A percentile compares a stretch with the other conserved stretches of the same genome.
These are phyloP conservation scores for Guyanaporus albipodus DNA, from an alignment of 768 basidiomycete species.

Conservation along the genomic window DNA sequence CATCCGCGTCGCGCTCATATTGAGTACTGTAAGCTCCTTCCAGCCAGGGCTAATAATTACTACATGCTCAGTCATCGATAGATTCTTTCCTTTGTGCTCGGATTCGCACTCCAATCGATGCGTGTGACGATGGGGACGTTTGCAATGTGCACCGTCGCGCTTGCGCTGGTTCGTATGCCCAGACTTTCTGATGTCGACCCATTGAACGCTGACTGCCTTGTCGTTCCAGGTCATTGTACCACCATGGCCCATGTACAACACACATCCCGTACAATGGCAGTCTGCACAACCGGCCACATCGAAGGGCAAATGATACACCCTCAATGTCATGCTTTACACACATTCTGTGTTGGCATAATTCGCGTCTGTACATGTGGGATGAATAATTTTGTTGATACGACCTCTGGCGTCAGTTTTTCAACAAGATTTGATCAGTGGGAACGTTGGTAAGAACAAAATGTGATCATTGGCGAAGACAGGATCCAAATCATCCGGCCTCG, in stretches of 20 bases:
- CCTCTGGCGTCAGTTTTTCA: too few species aligned
- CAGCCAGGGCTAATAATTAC: too few species aligned
- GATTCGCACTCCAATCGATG: conserved; percentile 28
- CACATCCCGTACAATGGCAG: conserved; percentile 22
- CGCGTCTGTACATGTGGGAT: neutral
- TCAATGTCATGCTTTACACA: neutral
- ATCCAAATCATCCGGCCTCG: too few species aligned
- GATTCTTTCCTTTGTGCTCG: conserved; percentile 29
- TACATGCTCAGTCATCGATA: conserved; percentile 1
- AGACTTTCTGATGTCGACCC: too few species aligned
- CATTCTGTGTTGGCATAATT: neutral
- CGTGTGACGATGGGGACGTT: conserved; percentile 24
- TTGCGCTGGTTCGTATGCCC: conserved; percentile 19
- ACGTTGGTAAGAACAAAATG: too few species aligned
- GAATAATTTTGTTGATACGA: too few species aligned
- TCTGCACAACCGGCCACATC: conserved; percentile 17
- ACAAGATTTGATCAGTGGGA: too few species aligned
- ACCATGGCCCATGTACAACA: conserved; percentile 54
- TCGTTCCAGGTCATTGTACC: conserved; percentile 55
- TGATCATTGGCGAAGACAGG: too few species aligned
- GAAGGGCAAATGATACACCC: conserved; percentile 19
- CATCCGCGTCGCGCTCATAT: conserved; percentile 20
- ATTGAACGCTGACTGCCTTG: neutral
- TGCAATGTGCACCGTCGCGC: conserved; percentile 14
- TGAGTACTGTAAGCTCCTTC: conserved; percentile 20